These are phyloP conservation scores for Phytophthora pinifolia DNA, from an alignment of 352 stramenopile genomes.

Conservation along the genomic window DNA sequence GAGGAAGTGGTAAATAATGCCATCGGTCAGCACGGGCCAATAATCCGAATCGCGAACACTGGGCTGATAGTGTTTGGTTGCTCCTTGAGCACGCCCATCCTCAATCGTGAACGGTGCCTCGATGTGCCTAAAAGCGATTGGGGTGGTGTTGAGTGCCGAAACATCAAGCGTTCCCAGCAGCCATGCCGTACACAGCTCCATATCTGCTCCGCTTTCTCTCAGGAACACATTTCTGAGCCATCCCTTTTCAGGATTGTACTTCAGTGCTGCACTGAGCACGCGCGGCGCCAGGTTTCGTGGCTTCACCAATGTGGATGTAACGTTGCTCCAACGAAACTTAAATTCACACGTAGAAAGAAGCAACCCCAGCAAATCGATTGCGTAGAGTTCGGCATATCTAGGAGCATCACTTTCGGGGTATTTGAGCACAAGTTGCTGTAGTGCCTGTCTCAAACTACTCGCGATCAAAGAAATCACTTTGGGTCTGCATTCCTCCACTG, in stretches of 20 bases:
- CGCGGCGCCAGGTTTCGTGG: conserved; percentile 54
- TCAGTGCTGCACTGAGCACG: conserved; percentile 56
- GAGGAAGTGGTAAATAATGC: conserved; percentile 57
- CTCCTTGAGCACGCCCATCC: neutral
- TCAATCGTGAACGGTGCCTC: conserved; percentile 29
- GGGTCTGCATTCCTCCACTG: conserved; percentile 28
- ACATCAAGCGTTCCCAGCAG: conserved; percentile 69
- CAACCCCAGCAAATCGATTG: conserved; percentile 64
- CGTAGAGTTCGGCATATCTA: conserved; percentile 56
- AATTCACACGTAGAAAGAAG: conserved; percentile 61
- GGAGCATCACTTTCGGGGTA: conserved; percentile 34
- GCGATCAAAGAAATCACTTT: conserved; percentile 31
- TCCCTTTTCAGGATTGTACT: conserved; percentile 56
- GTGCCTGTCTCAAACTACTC: conserved; percentile 34
- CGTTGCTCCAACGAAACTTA: conserved; percentile 61
- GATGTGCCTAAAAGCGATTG: conserved; percentile 22
- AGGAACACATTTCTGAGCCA: conserved; percentile 71
- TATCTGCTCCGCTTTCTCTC: conserved; percentile 51
- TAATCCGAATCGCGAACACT: conserved; percentile 52
- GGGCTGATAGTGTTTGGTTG: neutral
- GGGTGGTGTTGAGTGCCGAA: conserved; percentile 19
- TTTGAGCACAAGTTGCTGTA: conserved; percentile 64
- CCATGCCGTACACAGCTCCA: conserved; percentile 63
- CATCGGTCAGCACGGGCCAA: conserved; percentile 73
- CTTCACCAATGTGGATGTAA: conserved; percentile 43